phyloP scores from a whole-genome alignment of 1,284 basidiomycete genomes.

The Sporisorium reilianum region DNA sequence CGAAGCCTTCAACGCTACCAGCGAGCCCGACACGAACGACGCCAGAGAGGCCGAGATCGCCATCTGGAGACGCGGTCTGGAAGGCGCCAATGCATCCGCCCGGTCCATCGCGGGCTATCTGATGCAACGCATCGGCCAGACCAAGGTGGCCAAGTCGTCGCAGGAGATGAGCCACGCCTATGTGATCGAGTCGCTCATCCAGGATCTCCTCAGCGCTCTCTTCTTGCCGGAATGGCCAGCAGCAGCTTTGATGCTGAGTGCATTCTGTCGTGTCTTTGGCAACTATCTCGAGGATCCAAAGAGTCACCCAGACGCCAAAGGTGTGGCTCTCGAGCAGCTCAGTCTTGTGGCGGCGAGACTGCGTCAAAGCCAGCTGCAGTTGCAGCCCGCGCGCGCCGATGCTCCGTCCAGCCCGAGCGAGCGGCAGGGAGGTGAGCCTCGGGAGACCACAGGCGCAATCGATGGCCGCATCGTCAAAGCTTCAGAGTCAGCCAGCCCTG shows the following conservation, averaged over 20 bases:
- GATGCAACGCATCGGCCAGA: conserved; percentile 73
- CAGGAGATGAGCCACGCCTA: conserved; percentile 75
- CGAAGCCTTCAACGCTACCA: conserved; percentile 32
- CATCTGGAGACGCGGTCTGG: conserved; percentile 46
- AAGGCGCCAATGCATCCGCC: conserved; percentile 54
- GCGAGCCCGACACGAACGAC: conserved; percentile 18
- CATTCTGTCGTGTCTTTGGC: conserved; percentile 57
- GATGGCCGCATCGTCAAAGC: background rate
- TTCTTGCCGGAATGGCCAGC: conserved; percentile 98
- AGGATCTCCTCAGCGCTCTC: conserved; percentile 86
- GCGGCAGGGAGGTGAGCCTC: background rate
- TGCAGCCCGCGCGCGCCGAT: conserved; percentile 12
- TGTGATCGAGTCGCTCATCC: conserved; percentile 89
- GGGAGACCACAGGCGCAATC: background rate
- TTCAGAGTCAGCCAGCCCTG: conserved; percentile 8
- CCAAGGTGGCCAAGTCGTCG: conserved; percentile 57
- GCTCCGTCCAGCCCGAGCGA: background rate
- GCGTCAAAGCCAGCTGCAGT: conserved; percentile 69
- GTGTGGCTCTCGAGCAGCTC: conserved; percentile 89
- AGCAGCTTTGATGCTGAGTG: conserved; percentile 77
- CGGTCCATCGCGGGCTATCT: conserved; percentile 86
- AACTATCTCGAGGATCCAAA: conserved; percentile 79
- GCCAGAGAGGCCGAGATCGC: conserved; percentile 37
- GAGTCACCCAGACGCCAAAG: conserved; percentile 73
- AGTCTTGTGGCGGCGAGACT: conserved; percentile 89